Conservation (phyloP, 169 alveolate genomes). For the Ichthyophthirius multifiliis region DNA sequence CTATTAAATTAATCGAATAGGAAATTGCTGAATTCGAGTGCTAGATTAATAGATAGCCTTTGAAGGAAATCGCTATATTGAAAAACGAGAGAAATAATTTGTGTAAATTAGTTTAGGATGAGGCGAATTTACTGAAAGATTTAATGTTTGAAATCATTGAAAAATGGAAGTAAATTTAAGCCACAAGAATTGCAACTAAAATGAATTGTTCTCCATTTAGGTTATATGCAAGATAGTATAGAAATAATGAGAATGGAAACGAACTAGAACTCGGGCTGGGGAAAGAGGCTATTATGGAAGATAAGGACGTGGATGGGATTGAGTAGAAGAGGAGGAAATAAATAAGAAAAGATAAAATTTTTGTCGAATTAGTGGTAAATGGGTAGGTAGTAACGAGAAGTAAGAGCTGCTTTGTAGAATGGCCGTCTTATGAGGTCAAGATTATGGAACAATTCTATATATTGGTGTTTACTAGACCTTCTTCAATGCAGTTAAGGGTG, state of each 20-base stretch:
- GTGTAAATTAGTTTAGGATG: not conserved
- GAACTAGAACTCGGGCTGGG: constrained; percentile 19
- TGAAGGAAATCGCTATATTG: not conserved
- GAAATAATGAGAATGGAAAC: constrained; percentile 15
- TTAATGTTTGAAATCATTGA: not conserved
- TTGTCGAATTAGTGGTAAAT: constrained; percentile 23
- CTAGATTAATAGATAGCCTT: not conserved
- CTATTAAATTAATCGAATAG: not conserved
- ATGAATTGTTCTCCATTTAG: not conserved
- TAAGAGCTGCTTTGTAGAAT: not conserved
- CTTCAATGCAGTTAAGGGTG: constrained; percentile 24
- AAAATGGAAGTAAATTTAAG: not conserved
- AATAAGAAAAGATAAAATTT: not conserved
- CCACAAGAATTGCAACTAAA: not conserved
- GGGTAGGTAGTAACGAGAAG: constrained; percentile 19
- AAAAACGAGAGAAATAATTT: not conserved
- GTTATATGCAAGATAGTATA: constrained; percentile 13
- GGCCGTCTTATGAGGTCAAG: constrained; percentile 36
- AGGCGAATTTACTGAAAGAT: not conserved
- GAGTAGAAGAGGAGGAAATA: not conserved
- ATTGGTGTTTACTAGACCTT: constrained; percentile 30
- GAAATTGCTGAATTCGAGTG: not conserved
- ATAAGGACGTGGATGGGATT: constrained; percentile 9
- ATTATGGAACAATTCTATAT: constrained; percentile 37
- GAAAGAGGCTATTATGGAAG: constrained; percentile 2